Evolutionary conservation across 352 stramenopile species (phyloP), one percentile per base, ranked within the genome.

Genomic region (Phytophthora boehmeriae): DNA sequence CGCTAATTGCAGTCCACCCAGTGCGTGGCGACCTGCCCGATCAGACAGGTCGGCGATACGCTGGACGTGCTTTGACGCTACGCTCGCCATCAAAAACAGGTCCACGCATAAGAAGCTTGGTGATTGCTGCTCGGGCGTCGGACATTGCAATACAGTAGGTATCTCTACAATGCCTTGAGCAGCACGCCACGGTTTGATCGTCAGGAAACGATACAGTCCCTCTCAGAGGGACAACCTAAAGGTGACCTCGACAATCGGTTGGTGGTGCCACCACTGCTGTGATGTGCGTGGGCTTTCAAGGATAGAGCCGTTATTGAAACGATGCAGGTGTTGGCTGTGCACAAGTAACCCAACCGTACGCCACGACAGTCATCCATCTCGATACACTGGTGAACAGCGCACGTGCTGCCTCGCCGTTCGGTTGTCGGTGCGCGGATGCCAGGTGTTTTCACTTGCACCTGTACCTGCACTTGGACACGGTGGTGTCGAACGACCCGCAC

Each of bases 341-440:
- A 30, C 25, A 30, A 6, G 25, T 54, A 58, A 25, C 32, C 23
- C 23, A 32, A 36, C 35, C 42, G 23, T 57, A 45, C 61, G 48
- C 44, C 47, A 69, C 4, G 8, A 27, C 61, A 65, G 47, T 65
- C 42, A 57, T 59, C 48, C 35, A 44, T 30, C 25, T 30, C 25
- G 25, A 30, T 30, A 30, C n/a, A n/a, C 25, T 6, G 27, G 25
- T 60, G 61, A 59, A 20, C 44, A 69, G 20, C 54, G 54, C 44
- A 65, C 54, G 61, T 65, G 42, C 54, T 48, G 39, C 27, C 17
- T 35, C 47, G 43, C 55, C 56, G 55, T 66, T 56, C 17, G 62
- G 43, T 70, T 65, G 62, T 66, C 23, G 11, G 45, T 45, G 62
- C 62, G 2, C 20, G 14, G 43, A 66, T 70, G 65, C 56, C 62